Evolutionary conservation across 495 filamentous ascomycete genomes (phyloP).

Genomic region (Hypoxylon fuscum): DNA sequence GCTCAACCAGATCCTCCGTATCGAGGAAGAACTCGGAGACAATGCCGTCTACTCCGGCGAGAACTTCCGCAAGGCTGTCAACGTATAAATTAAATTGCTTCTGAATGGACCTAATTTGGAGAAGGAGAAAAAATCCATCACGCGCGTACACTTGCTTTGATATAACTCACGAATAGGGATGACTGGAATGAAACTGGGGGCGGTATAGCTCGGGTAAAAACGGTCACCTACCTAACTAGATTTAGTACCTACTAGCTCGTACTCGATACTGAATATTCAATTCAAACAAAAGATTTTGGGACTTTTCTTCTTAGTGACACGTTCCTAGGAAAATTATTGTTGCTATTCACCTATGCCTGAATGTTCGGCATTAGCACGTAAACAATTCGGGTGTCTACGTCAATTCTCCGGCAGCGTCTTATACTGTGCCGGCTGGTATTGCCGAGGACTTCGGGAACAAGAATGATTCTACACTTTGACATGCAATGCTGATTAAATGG

Average conservation of each 20-base stretch:
- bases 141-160: constrained; percentile 28
- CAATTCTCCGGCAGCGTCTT: constrained; percentile 22
- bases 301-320: too few relatives aligned
- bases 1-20: constrained; percentile 99
- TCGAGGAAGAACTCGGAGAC: constrained; percentile 97
- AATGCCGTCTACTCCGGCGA: constrained; percentile 90
- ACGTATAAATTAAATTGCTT: constrained; percentile 74
- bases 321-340: too few relatives aligned
- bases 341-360: constrained; percentile 22
- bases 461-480: neutral
- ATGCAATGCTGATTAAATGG: neutral
- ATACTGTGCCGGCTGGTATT: neutral
- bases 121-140: constrained; percentile 9
- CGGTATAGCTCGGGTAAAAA: constrained; percentile 42
- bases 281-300: constrained; percentile 32
- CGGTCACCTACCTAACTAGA: constrained; percentile 44
- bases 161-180: constrained; percentile 41
- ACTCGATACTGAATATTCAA: constrained; percentile 21
- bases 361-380: constrained; percentile 30
- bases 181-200: constrained; percentile 33
- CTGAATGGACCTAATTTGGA: neutral
- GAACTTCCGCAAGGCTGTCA: constrained; percentile 89
- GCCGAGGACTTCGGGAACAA: neutral
- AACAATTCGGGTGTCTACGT: constrained; percentile 25
- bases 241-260: constrained; percentile 33